Evolutionary conservation across 1,139 yeast genomes (phyloP).

Genomic region (Nakaseomyces bracarensis): DNA sequence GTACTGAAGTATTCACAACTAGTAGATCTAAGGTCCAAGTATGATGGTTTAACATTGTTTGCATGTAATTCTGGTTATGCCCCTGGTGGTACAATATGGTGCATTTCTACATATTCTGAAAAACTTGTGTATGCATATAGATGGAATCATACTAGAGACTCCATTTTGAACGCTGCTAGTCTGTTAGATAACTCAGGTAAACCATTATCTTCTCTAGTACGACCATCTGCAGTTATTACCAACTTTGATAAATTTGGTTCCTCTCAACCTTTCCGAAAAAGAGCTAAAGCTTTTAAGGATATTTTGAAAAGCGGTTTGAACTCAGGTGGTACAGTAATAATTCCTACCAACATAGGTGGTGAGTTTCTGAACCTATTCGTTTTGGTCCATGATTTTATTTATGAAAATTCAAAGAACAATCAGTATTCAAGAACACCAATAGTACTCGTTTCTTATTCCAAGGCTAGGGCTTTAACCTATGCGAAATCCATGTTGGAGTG

Average conservation of each 20-base stretch:
- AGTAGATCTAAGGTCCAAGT: slow-evolving; percentile 44
- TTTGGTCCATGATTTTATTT: slow-evolving; percentile 47
- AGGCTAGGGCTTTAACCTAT: slow-evolving; percentile 67
- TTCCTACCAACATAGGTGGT: slow-evolving; percentile 82
- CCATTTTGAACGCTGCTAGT: slow-evolving; percentile 75
- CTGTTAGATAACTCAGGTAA: slow-evolving; percentile 45
- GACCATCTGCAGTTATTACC: slow-evolving; percentile 83
- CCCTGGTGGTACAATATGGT: slow-evolving; percentile 81
- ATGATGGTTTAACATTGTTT: slow-evolving; percentile 60
- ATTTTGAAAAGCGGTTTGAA: slow-evolving; percentile 49
- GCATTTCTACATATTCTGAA: slow-evolving; percentile 64
- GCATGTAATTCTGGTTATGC: slow-evolving; percentile 92
- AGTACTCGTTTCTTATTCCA: slow-evolving; percentile 66
- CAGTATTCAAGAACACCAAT: slow-evolving; percentile 47
- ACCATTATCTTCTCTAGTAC: slow-evolving; percentile 53
- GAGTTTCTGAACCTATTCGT: slow-evolving; percentile 74
- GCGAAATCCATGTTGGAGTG: slow-evolving; percentile 90
- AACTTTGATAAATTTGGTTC: slow-evolving; percentile 56
- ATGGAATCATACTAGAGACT: slow-evolving; percentile 92
- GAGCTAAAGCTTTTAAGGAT: slow-evolving; percentile 57
- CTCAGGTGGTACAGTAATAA: slow-evolving; percentile 59
- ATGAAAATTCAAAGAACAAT: slow-evolving; percentile 22
- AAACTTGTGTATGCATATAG: slow-evolving; percentile 80
- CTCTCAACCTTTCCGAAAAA: slow-evolving; percentile 51
- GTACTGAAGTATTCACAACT: slow-evolving; percentile 76